Evolutionary conservation across 108 stramenopile genomes (phyloP).

Genomic region (Nitzschia palea): DNA sequence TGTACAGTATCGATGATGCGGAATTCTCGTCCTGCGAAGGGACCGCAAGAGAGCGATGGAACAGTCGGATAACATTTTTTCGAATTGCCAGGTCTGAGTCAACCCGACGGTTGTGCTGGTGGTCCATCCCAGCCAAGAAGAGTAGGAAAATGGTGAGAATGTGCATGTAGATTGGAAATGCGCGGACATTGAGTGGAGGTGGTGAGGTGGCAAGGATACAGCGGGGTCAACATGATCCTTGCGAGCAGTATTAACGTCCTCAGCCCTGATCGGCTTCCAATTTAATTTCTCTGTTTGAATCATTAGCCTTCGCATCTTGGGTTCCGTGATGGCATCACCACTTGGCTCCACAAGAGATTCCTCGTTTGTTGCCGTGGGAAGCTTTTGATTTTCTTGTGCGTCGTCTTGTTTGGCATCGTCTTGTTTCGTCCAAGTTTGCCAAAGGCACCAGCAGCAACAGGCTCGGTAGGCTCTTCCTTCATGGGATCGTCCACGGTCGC

Average conservation of each 20-base stretch:
- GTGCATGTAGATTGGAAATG: slow-evolving; percentile 54
- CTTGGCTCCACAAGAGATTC: too few relatives aligned
- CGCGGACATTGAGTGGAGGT: too few relatives aligned
- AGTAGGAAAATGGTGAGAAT: slow-evolving; percentile 46
- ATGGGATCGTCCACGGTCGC: not conserved
- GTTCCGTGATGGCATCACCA: too few relatives aligned
- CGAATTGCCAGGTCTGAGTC: slow-evolving; percentile 13
- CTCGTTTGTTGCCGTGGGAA: too few relatives aligned
- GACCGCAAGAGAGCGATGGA: slow-evolving; percentile 15
- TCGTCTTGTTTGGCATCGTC: too few relatives aligned
- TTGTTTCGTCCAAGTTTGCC: too few relatives aligned
- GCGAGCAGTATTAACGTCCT: too few relatives aligned
- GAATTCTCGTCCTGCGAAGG: not conserved
- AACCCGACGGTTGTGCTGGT: slow-evolving; percentile 34
- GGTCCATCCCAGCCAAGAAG: slow-evolving; percentile 58
- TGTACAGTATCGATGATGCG: not conserved
- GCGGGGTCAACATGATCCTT: too few relatives aligned
- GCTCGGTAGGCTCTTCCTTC: not conserved
- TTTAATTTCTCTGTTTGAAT: slow-evolving; percentile 41
- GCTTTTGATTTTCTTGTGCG: too few relatives aligned
- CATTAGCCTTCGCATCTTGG: slow-evolving; percentile 58
- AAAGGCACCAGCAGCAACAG: too few relatives aligned
- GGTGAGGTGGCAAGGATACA: too few relatives aligned
- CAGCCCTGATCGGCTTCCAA: too few relatives aligned
- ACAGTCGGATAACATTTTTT: slow-evolving; percentile 24